Conservation (phyloP, 2,329 filamentous ascomycete species). For the Pezicula carpinea region DNA sequence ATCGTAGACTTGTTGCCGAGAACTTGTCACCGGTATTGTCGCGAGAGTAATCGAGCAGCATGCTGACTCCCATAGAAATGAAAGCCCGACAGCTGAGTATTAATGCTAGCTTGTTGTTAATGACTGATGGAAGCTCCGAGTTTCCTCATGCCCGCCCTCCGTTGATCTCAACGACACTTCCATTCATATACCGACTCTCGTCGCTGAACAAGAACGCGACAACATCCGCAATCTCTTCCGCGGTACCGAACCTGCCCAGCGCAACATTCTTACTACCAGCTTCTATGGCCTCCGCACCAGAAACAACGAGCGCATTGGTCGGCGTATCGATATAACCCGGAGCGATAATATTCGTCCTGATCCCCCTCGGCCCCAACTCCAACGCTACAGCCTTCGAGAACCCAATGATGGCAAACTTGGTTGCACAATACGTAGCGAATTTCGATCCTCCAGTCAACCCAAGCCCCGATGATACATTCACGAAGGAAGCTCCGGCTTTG, state of each 20-base stretch:
- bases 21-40: too few species aligned
- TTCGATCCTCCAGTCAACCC: constrained; percentile 24
- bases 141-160: constrained; percentile 30
- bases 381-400: constrained; percentile 32
- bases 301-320: constrained; percentile 43
- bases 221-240: constrained; percentile 43
- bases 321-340: constrained; percentile 39
- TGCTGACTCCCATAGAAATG: too few species aligned
- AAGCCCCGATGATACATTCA: constrained; percentile 34
- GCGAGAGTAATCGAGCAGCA: too few species aligned
- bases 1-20: too few species aligned
- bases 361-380: constrained; percentile 32
- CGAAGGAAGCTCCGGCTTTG: constrained; percentile 27
- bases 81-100: too few species aligned
- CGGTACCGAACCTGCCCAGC: constrained; percentile 32
- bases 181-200: constrained; percentile 49
- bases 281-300: constrained; percentile 38
- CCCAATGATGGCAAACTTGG: constrained; percentile 35
- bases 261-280: constrained; percentile 16
- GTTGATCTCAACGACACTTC: constrained; percentile 43
- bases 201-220: constrained; percentile 46
- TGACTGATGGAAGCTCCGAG: too few species aligned
- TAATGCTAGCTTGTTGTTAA: too few species aligned
- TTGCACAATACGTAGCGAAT: constrained; percentile 27
- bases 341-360: constrained; percentile 34